phyloP scores from a whole-genome alignment of 257 asterid species.

The Nyctanthes arbortristis region DNA sequence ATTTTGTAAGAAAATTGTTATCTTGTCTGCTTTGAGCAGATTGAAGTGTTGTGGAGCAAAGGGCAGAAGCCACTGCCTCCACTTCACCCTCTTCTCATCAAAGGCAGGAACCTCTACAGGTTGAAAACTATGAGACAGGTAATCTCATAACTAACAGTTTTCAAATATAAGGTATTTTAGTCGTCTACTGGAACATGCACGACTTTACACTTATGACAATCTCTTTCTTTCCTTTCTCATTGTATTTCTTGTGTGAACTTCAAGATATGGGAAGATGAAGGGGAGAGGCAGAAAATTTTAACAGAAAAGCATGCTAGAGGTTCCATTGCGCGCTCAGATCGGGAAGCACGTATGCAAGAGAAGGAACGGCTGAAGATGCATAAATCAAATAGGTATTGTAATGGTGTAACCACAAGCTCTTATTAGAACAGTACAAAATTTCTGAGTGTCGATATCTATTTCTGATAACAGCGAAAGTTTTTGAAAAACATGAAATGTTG shows the following conservation, averaged over 20 bases:
- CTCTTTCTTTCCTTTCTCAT: background rate
- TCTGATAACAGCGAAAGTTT: background rate
- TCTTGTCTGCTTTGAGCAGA: constrained; percentile 38
- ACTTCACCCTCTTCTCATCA: constrained; percentile 85
- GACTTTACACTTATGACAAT: background rate
- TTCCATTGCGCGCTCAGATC: constrained; percentile 61
- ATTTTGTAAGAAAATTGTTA: background rate
- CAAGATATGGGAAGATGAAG: constrained; percentile 83
- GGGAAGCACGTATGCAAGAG: constrained; percentile 61
- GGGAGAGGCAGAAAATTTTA: constrained; percentile 58
- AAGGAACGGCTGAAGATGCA: constrained; percentile 44
- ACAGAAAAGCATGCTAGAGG: constrained; percentile 86
- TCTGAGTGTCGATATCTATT: background rate
- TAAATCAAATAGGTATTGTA: constrained; percentile 47
- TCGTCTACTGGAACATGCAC: background rate
- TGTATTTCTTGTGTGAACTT: background rate
- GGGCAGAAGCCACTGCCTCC: constrained; percentile 83
- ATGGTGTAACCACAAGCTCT: constrained; percentile 7
- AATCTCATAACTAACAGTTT: background rate
- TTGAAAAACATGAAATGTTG: background rate
- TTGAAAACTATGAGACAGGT: constrained; percentile 88
- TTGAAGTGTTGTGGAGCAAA: constrained; percentile 92
- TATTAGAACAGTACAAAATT: background rate
- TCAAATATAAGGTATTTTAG: background rate
- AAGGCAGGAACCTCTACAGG: constrained; percentile 91